A percentile compares a stretch with the other conserved stretches of the same genome.
phyloP scores from a whole-genome alignment of 2,329 filamentous ascomycete species.

The Dissoconium aciculare region DNA sequence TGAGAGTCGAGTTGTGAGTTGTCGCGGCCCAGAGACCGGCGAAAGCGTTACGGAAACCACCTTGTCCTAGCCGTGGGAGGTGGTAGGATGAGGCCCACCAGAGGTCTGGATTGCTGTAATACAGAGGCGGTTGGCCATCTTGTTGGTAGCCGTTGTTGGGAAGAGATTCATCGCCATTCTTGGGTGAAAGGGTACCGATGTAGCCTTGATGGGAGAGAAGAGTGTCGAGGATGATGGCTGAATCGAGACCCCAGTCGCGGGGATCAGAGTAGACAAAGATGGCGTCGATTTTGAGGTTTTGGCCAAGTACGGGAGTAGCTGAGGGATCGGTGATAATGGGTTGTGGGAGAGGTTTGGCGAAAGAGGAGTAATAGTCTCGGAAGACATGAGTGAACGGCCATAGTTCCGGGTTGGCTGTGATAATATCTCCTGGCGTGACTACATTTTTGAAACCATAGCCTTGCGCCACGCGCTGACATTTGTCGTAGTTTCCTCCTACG shows the following conservation, averaged over 20 bases:
- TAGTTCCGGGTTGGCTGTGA: conserved; percentile 55
- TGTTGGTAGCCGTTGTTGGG: conserved; percentile 67
- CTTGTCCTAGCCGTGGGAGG: conserved; percentile 76
- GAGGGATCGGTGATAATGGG: conserved; percentile 29
- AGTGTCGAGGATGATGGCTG: conserved; percentile 69
- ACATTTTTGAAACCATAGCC: conserved; percentile 43
- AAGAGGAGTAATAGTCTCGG: conserved; percentile 43
- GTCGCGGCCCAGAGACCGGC: conserved; percentile 63
- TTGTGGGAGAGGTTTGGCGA: conserved; percentile 43
- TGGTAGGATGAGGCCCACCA: conserved; percentile 79
- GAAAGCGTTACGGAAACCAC: conserved; percentile 72
- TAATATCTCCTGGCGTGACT: conserved; percentile 72
- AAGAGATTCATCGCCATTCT: conserved; percentile 50
- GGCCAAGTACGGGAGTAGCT: conserved; percentile 26
- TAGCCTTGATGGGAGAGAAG: conserved; percentile 65
- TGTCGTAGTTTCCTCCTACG: conserved; percentile 33
- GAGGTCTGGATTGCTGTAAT: conserved; percentile 81
- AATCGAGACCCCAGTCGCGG: conserved; percentile 86
- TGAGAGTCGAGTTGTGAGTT: conserved; percentile 40
- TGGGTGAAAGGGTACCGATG: conserved; percentile 61
- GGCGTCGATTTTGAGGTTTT: conserved; percentile 64
- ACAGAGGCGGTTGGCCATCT: conserved; percentile 65
- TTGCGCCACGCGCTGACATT: conserved; percentile 59
- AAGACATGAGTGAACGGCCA: conserved; percentile 70
- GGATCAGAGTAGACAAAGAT: conserved; percentile 93